Evolutionary conservation across 768 basidiomycete species (phyloP).

Genomic region (Phylloporus sp.): DNA sequence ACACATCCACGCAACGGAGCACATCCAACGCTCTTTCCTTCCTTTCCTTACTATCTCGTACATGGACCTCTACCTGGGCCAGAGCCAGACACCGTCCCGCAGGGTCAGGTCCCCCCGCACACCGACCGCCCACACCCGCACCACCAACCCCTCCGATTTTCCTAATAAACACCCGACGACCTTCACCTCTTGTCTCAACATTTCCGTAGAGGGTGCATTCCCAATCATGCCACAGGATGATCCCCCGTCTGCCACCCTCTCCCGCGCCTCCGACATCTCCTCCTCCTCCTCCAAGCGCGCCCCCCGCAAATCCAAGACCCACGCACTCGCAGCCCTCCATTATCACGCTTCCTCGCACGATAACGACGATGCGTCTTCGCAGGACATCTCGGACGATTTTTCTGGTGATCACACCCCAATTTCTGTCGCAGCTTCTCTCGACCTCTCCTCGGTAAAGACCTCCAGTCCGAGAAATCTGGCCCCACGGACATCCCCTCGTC

Average conservation of each 20-base stretch:
- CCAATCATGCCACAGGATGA: slow-evolving; percentile 55
- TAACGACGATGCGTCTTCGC: slow-evolving; percentile 43
- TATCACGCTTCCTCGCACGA: slow-evolving; percentile 55
- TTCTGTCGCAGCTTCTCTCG: slow-evolving; percentile 56
- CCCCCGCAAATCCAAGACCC: slow-evolving; percentile 88
- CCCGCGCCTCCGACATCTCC: slow-evolving; percentile 33
- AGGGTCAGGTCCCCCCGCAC: slow-evolving; percentile 60
- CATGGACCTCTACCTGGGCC: slow-evolving; percentile 41
- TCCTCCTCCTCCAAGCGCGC: slow-evolving; percentile 54
- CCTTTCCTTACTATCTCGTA: slow-evolving; percentile 34
- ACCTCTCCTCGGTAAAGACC: slow-evolving; percentile 72
- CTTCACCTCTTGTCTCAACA: slow-evolving; percentile 66
- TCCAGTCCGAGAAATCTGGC: slow-evolving; percentile 44
- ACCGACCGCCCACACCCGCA: slow-evolving; percentile 38
- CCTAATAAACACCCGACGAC: slow-evolving; percentile 45
- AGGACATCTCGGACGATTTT: slow-evolving; percentile 44
- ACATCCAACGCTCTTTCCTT: slow-evolving; percentile 7
- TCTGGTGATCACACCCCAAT: slow-evolving; percentile 55
- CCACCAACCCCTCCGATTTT: slow-evolving; percentile 48
- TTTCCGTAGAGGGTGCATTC: slow-evolving; percentile 70
- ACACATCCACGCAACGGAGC: slow-evolving; percentile 33
- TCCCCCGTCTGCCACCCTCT: slow-evolving; percentile 31
- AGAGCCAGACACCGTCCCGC: slow-evolving; percentile 60
- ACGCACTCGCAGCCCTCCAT: slow-evolving; percentile 76
- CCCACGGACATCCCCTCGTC: slow-evolving; percentile 46